These are phyloP conservation scores for Sphagnum contortum DNA, from an alignment of 225 moss, liverwort and hornwort genomes.

Conservation along the genomic window DNA sequence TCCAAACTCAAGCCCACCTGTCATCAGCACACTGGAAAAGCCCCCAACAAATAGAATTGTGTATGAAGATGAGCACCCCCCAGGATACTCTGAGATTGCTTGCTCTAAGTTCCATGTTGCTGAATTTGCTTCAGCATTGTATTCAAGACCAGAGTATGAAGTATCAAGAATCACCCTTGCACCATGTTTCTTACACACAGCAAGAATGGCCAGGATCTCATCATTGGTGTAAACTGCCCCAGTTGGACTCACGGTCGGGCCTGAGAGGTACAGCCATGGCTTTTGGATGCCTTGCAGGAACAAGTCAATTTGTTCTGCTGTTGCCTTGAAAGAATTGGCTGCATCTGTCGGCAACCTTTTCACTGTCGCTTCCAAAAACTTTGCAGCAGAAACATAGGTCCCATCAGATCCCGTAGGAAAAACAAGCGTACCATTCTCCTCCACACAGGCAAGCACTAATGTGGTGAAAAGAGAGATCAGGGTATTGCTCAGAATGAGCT, in stretches of 20 bases:
- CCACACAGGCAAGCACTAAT: conserved; percentile 84
- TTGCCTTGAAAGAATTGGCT: conserved; percentile 57
- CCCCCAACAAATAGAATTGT: conserved; percentile 71
- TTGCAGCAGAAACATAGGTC: conserved; percentile 62
- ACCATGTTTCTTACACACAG: conserved; percentile 50
- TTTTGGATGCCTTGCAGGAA: conserved; percentile 48
- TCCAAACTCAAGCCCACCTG: conserved; percentile 86
- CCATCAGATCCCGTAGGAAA: conserved; percentile 84
- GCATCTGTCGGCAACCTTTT: conserved; percentile 51
- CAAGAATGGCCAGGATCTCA: conserved; percentile 62
- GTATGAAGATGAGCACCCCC: conserved; percentile 14
- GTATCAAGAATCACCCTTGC: conserved; percentile 84
- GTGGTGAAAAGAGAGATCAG: conserved; percentile 64
- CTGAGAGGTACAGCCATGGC: conserved; percentile 91
- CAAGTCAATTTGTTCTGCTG: conserved; percentile 27
- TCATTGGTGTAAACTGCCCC: conserved; percentile 59
- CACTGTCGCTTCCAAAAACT: conserved; percentile 65
- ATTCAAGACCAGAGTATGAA: conserved; percentile 82
- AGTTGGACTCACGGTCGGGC: conserved; percentile 74
- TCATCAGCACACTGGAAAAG: conserved; percentile 70
- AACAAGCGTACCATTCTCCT: conserved; percentile 79
- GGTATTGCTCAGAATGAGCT: conserved; percentile 69
- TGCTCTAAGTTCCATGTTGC: conserved; percentile 56
- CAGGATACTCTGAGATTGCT: conserved; percentile 15
- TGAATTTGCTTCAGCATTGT: conserved; percentile 10